Percentiles rank a stretch among this genome's conserved stretches.
Evolutionary conservation across 768 basidiomycete species (phyloP).

Genomic region (Kwoniella sp.): DNA sequence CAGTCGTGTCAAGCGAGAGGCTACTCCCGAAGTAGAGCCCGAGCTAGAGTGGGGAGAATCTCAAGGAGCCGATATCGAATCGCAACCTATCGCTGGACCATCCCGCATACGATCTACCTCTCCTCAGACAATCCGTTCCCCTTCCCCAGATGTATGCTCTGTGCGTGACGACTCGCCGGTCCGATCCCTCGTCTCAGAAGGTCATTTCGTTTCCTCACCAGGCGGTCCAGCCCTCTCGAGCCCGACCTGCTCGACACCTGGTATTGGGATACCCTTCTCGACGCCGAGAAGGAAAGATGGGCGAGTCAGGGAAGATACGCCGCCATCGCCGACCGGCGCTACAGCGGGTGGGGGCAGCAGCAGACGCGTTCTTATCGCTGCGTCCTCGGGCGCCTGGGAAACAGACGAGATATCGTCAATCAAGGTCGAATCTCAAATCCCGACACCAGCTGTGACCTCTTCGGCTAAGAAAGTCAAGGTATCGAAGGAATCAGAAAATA

Average conservation of each 20-base stretch:
- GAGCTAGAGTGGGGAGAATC: conserved; percentile 29
- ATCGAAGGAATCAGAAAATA: background rate
- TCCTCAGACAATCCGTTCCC: conserved; percentile 25
- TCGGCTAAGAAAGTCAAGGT: background rate
- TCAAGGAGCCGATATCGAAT: conserved; percentile 22
- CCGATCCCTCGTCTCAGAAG: conserved; percentile 14
- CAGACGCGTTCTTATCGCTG: conserved; percentile 2
- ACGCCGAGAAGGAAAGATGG: conserved; percentile 11
- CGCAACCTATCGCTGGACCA: conserved; percentile 16
- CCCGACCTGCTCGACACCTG: conserved; percentile 23
- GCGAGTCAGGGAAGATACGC: conserved; percentile 9
- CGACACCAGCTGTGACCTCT: background rate
- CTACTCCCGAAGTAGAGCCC: conserved; percentile 5
- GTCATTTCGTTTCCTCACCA: conserved; percentile 21
- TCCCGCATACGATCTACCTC: conserved; percentile 31
- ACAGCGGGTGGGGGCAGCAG: conserved; percentile 4
- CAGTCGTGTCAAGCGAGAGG: background rate
- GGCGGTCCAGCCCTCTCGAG: conserved; percentile 19
- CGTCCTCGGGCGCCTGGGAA: conserved; percentile 9
- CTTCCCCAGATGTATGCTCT: conserved; percentile 39
- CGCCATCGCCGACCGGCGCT: conserved; percentile 25
- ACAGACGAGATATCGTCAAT: background rate
- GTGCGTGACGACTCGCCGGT: conserved; percentile 18
- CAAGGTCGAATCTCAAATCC: background rate
- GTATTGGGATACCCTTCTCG: conserved; percentile 6